Conservation (phyloP, 2,329 filamentous ascomycete genomes). For the Fusarium oligoseptatum region DNA sequence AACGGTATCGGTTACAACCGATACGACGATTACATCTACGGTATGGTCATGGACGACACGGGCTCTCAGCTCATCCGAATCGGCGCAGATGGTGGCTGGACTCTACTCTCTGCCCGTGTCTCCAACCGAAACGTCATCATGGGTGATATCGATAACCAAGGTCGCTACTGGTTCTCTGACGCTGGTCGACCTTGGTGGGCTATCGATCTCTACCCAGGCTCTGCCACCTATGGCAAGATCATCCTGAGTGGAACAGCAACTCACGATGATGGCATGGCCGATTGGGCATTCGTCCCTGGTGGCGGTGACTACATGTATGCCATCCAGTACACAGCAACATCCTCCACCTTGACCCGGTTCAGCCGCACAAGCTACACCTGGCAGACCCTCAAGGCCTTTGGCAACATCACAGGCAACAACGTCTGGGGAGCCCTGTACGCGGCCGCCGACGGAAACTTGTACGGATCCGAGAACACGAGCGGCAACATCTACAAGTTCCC, state of each 20-base stretch:
- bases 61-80: constrained; percentile 43
- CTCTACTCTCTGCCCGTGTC: constrained; percentile 29
- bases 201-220: constrained; percentile 39
- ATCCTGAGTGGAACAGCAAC: constrained; percentile 31
- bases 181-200: constrained; percentile 41
- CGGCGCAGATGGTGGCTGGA: constrained; percentile 36
- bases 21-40: constrained; percentile 41
- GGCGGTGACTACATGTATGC: constrained; percentile 44
- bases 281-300: constrained; percentile 45
- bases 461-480: constrained; percentile 35
- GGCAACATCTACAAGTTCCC: constrained; percentile 41
- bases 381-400: constrained; percentile 24
- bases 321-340: constrained; percentile 11
- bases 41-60: constrained; percentile 16
- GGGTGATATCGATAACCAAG: constrained; percentile 43
- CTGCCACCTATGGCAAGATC: constrained; percentile 37
- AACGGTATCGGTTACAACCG: constrained; percentile 41
- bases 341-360: constrained; percentile 36
- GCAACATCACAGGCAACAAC: constrained; percentile 23
- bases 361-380: constrained; percentile 37
- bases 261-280: constrained; percentile 20
- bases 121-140: constrained; percentile 31
- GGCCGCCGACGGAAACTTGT: constrained; percentile 36
- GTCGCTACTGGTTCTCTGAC: constrained; percentile 41
- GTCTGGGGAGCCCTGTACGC: constrained; percentile 42